These are phyloP conservation scores for Termitomyces sp. DNA, from an alignment of 768 basidiomycete genomes.

Conservation along the genomic window DNA sequence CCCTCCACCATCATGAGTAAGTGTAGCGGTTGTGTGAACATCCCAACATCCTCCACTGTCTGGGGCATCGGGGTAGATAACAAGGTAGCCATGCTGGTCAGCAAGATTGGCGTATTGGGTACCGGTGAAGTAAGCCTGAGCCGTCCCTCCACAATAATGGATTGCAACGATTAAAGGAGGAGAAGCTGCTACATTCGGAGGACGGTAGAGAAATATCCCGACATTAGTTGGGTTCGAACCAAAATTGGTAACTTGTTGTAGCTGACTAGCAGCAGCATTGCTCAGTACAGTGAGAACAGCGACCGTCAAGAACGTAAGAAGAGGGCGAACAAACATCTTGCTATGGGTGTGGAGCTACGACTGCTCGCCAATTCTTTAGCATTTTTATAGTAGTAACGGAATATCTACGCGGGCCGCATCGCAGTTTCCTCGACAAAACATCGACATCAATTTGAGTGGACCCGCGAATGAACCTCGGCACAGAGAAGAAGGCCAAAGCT, in stretches of 20 bases:
- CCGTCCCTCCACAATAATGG: constrained; percentile 48
- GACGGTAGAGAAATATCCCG: constrained; percentile 40
- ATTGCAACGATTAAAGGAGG: constrained; percentile 48
- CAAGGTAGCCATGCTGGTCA: constrained; percentile 43
- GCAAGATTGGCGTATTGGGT: constrained; percentile 45
- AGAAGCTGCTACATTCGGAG: constrained; percentile 27
- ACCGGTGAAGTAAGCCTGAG: constrained; percentile 43
- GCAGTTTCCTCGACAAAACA: constrained; percentile 10
- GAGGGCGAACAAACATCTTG: constrained; percentile 9
- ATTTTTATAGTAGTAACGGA: neutral
- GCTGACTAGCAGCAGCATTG: constrained; percentile 22
- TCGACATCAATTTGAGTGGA: neutral
- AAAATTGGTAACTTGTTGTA: constrained; percentile 39
- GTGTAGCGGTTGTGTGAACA: constrained; percentile 40
- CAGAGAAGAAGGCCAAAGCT: neutral
- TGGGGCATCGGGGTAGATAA: constrained; percentile 43
- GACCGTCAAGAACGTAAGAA: constrained; percentile 11
- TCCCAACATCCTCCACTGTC: constrained; percentile 47
- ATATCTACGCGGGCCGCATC: neutral
- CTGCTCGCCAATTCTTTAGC: neutral
- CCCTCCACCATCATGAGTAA: constrained; percentile 50
- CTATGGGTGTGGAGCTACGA: neutral
- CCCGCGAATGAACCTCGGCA: constrained; percentile 4
- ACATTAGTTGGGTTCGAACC: constrained; percentile 51
- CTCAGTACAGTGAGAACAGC: constrained; percentile 15